A percentile compares a stretch with the other conserved stretches of the same genome.
Conservation (phyloP, 108 stramenopile genomes). For the Fragilariopsis cylindrus region DNA sequence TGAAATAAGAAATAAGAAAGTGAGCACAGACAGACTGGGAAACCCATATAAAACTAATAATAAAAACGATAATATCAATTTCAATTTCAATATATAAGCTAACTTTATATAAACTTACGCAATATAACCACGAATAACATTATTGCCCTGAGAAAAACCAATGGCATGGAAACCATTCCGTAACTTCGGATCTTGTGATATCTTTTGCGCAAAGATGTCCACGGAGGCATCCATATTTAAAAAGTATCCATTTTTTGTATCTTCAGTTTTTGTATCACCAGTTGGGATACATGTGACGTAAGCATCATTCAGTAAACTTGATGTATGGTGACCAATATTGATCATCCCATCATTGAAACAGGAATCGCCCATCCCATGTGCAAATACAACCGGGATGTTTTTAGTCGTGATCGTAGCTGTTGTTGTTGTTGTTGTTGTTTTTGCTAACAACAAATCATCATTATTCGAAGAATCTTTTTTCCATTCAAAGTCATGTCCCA, state of each 20-base stretch:
- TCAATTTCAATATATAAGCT: no score
- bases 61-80: background rate
- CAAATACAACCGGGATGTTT: conserved; percentile 55
- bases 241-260: conserved; percentile 78
- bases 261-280: conserved; percentile 51
- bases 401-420: background rate
- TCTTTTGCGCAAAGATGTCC: conserved; percentile 58
- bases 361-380: conserved; percentile 74
- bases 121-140: conserved; percentile 78
- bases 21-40: background rate
- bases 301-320: conserved; percentile 38
- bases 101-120: background rate
- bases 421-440: background rate
- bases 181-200: conserved; percentile 52
- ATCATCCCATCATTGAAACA: conserved; percentile 82
- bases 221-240: conserved; percentile 70
- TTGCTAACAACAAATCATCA: no score
- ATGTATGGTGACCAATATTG: conserved; percentile 41
- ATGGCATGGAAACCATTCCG: conserved; percentile 71
- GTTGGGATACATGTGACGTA: conserved; percentile 70
- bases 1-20: background rate
- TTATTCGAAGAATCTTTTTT: background rate
- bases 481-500: conserved; percentile 16
- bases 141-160: conserved; percentile 80
- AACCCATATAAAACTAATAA: background rate